Percentiles rank a stretch among this genome's conserved stretches.
Conservation (phyloP, 495 filamentous ascomycete species). For the Neurospora sp. region DNA sequence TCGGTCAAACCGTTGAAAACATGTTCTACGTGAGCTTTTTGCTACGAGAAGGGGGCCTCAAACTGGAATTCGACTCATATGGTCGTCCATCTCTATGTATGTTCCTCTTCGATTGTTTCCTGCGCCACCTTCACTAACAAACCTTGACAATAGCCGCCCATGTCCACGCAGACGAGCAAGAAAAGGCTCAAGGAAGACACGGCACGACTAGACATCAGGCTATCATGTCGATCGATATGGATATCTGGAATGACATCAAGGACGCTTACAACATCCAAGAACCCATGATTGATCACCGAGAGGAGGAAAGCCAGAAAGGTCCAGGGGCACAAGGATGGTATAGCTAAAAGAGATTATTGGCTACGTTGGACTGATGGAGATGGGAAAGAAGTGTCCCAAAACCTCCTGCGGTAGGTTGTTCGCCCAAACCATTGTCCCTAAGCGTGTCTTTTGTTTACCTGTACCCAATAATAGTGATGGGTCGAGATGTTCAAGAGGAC, state of each 20-base stretch:
- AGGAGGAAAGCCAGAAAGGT: slow-evolving; percentile 43
- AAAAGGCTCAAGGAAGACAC: slow-evolving; percentile 16
- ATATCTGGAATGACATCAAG: slow-evolving; percentile 68
- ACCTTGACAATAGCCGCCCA: slow-evolving; percentile 11
- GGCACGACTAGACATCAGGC: slow-evolving; percentile 64
- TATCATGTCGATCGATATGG: slow-evolving; percentile 74
- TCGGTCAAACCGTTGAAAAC: slow-evolving; percentile 95
- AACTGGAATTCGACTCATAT: slow-evolving; percentile 52
- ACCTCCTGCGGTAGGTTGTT: not conserved
- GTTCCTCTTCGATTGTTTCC: slow-evolving; percentile 13
- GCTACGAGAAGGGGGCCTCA: slow-evolving; percentile 72
- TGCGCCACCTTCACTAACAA: not conserved
- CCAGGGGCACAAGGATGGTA: slow-evolving; percentile 70
- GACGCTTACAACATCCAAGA: slow-evolving; percentile 62
- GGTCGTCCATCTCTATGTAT: slow-evolving; percentile 65
- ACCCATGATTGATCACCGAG: slow-evolving; percentile 76
- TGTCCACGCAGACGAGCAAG: slow-evolving; percentile 12
- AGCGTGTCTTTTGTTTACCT: not conserved
- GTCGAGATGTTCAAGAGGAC: not conserved
- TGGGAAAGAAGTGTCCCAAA: not conserved
- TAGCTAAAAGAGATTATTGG: slow-evolving; percentile 28
- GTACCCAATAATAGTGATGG: not conserved
- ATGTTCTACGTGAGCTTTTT: slow-evolving; percentile 95
- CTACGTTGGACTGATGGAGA: not conserved
- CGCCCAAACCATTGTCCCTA: not conserved